A percentile compares a stretch with the other conserved stretches of the same genome.
phyloP scores from a whole-genome alignment of 1,284 basidiomycete species.

The Flammula alnicola region DNA sequence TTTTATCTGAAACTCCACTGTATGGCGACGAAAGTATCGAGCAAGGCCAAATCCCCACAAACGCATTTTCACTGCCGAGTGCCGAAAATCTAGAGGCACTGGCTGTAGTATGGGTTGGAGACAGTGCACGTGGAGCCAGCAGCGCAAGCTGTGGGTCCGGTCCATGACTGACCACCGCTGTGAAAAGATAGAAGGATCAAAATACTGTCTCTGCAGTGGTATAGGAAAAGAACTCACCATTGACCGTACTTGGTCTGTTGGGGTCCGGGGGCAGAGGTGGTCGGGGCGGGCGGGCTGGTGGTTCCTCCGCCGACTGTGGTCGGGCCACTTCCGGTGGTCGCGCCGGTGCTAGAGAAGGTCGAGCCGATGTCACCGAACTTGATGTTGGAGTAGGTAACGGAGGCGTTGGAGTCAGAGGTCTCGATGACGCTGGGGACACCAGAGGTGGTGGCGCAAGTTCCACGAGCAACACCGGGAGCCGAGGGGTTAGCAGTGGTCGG shows the following conservation, averaged over 20 bases:
- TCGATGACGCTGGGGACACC: constrained; percentile 54
- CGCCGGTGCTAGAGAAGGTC: constrained; percentile 42
- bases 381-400: constrained; percentile 62
- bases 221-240: constrained; percentile 22
- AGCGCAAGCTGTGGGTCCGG: constrained; percentile 26
- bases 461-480: constrained; percentile 54
- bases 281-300: not conserved
- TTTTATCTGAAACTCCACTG: too few species aligned
- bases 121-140: constrained; percentile 23
- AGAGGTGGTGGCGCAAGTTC: constrained; percentile 53
- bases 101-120: constrained; percentile 26
- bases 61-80: too few species aligned
- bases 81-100: constrained; percentile 25
- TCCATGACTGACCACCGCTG: constrained; percentile 25
- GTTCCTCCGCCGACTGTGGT: constrained; percentile 10
- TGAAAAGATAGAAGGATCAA: not conserved
- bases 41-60: too few species aligned
- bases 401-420: constrained; percentile 40
- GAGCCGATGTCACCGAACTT: constrained; percentile 57
- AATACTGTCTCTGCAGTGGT: not conserved
- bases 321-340: constrained; percentile 18
- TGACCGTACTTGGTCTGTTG: constrained; percentile 30
- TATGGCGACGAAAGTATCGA: too few species aligned
- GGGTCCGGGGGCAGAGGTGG: constrained; percentile 39
- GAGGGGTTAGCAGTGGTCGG: constrained; percentile 45